Evolutionary conservation across 2,329 filamentous ascomycete species (phyloP), one percentile per base, ranked within the genome.

Genomic region (Chalara sp.): DNA sequence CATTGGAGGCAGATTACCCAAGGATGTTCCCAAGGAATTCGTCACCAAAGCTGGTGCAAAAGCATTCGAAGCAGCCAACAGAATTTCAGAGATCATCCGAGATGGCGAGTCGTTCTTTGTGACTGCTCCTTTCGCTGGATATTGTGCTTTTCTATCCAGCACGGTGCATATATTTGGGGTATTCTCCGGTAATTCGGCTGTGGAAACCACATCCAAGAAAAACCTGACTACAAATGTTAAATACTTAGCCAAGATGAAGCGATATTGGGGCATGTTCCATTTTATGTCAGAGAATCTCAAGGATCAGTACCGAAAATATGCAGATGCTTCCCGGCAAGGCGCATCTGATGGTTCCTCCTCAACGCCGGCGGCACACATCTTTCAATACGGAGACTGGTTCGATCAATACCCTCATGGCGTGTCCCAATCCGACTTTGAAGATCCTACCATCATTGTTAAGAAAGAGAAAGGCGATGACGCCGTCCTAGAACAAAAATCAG

Each of bases 301-400:
- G 53, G 87, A 92, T 49, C 83, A 95, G 54, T 99, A 96, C 65
- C 82, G 87, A 47, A 81, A 83, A 45, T 92, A 90, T 59, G 84
- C 90, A 12, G 90, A 96, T 66, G 85, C 86, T n/a, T 82, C 84
- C 32, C 76, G 84, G 48, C 80, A 82, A 58, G 88, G 87, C 7
- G 75, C 75, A n/a, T 53, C 55, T 29, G 54, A 75, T 56, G 65
- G 70, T 51, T 68, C 72, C 6, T 69, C 78, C 7, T 31, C 43
- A 11, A 32, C 5, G 77, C 79, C 5, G 77, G 79, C 6, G 87
- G 28, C 28, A 45, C 41, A 43, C 8, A 45, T 96, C 61, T 91
- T 96, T 67, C 92, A 97, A 63, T 97, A 97, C 61, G 90, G 91
- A 47, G 93, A 97, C 68, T 97, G 93, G 93, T 97, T 97, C 63